Percentiles rank a stretch among this genome's conserved stretches.
Evolutionary conservation across 192 early-diverging fungal genomes (phyloP).

Genomic region (Dissophora globulifera): DNA sequence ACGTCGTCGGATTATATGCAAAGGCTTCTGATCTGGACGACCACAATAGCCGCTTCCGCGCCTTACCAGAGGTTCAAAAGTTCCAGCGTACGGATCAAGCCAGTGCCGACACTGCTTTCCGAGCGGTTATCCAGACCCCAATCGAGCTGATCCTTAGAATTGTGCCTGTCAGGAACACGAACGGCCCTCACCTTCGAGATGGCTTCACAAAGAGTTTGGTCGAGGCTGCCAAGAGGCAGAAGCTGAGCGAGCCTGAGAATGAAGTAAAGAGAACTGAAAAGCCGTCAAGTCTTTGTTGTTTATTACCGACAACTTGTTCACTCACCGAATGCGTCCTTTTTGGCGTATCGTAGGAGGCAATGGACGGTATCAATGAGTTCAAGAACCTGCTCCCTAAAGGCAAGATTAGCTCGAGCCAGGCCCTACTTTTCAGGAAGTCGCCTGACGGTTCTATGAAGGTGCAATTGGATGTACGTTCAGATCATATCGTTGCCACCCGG

Average conservation of each 20-base stretch:
- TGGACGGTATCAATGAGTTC: conserved; percentile 63
- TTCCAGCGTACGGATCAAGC: conserved; percentile 53
- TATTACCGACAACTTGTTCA: no score
- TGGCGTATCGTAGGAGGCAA: conserved; percentile 42
- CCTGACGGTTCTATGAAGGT: conserved; percentile 54
- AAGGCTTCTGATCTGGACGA: conserved; percentile 55
- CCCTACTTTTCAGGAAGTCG: conserved; percentile 56
- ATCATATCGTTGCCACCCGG: no score
- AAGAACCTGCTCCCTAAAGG: conserved; percentile 61
- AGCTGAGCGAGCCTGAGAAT: conserved; percentile 54
- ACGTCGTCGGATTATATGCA: conserved; percentile 63
- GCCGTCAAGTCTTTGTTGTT: no score
- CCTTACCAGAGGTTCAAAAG: conserved; percentile 54
- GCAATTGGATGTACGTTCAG: conserved; percentile 49
- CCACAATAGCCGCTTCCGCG: conserved; percentile 48
- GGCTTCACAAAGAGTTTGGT: conserved; percentile 62
- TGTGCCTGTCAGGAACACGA: conserved; percentile 59
- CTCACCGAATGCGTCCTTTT: no score
- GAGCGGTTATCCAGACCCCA: conserved; percentile 19
- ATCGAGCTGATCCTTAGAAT: conserved; percentile 17
- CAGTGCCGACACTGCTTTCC: conserved; percentile 26
- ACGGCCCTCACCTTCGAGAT: conserved; percentile 66
- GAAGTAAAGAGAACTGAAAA: conserved; percentile 42
- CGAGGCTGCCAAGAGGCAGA: conserved; percentile 53
- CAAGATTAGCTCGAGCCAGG: conserved; percentile 57